phyloP scores from a whole-genome alignment of 2,329 filamentous ascomycete species.

The Colletotrichum endophyticum region DNA sequence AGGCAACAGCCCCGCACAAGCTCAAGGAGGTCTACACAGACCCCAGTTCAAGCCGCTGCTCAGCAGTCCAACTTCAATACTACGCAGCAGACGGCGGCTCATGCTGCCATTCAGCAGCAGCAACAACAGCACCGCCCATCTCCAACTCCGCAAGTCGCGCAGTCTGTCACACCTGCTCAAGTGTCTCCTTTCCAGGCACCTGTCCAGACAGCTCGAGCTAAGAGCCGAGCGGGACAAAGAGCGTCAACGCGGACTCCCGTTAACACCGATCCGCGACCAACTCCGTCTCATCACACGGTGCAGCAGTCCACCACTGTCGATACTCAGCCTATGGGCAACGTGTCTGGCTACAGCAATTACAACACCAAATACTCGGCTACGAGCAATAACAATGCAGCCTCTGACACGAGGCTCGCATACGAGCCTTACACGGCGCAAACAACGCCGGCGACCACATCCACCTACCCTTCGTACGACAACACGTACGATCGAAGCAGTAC shows the following conservation, averaged over 20 bases:
- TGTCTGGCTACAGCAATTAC: conserved; percentile 27
- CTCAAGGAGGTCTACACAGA: neutral
- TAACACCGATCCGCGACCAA: conserved; percentile 24
- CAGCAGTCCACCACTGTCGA: conserved; percentile 34
- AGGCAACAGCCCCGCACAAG: neutral
- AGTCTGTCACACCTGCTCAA: conserved; percentile 26
- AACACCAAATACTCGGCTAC: conserved; percentile 18
- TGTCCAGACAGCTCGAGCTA: conserved; percentile 26
- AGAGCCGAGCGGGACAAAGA: conserved; percentile 39
- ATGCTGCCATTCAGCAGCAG: conserved; percentile 23
- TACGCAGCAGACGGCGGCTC: conserved; percentile 19
- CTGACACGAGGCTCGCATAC: conserved; percentile 5
- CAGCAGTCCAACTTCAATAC: neutral
- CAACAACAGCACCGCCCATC: conserved; percentile 32
- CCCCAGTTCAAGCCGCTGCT: neutral
- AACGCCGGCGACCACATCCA: conserved; percentile 1
- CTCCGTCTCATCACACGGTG: conserved; percentile 27
- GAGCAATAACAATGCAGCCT: neutral
- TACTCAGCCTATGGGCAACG: conserved; percentile 22
- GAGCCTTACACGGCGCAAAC: conserved; percentile 20
- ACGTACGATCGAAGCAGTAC: conserved; percentile 33
- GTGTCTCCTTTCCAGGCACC: conserved; percentile 34
- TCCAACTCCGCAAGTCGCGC: conserved; percentile 30
- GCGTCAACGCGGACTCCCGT: conserved; percentile 33
- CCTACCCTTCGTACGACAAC: conserved; percentile 25